Conservation (phyloP, 1,284 basidiomycete genomes). For the Kwoniella shivajii region DNA sequence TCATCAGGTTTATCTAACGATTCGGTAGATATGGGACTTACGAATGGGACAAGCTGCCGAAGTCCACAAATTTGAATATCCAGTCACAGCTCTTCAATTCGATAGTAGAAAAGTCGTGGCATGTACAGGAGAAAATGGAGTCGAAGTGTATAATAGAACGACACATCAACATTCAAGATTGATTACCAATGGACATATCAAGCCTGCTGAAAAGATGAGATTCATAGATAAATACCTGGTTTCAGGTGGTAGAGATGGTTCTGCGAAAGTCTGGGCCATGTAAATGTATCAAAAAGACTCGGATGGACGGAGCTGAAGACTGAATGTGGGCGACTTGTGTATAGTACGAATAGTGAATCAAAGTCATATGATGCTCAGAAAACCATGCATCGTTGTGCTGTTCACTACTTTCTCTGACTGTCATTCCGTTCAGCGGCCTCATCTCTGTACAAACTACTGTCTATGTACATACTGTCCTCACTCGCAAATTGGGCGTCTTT, state of each 20-base stretch:
- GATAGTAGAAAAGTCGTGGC: constrained; percentile 91
- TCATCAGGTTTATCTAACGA: neutral
- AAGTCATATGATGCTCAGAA: no score
- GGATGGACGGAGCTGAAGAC: no score
- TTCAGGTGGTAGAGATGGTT: constrained; percentile 83
- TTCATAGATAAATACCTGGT: constrained; percentile 97
- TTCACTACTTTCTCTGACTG: no score
- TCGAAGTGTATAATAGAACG: constrained; percentile 95
- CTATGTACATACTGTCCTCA: no score
- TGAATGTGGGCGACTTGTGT: no score
- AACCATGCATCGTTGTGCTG: no score
- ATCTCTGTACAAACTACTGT: no score
- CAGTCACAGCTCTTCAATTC: constrained; percentile 90
- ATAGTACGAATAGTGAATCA: no score
- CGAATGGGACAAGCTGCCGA: constrained; percentile 86
- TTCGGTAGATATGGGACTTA: constrained; percentile 94
- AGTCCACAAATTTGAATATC: constrained; percentile 86
- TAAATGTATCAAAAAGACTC: constrained; percentile 54
- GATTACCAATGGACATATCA: constrained; percentile 85
- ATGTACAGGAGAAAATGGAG: constrained; percentile 89
- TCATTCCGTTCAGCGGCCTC: no score
- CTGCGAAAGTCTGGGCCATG: constrained; percentile 93
- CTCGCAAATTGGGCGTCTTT: no score
- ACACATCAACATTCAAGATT: constrained; percentile 84
- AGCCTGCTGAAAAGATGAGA: constrained; percentile 83